A percentile compares a stretch with the other conserved stretches of the same genome.
phyloP scores from a whole-genome alignment of 2,329 filamentous ascomycete genomes.

The Oidium heveae region DNA sequence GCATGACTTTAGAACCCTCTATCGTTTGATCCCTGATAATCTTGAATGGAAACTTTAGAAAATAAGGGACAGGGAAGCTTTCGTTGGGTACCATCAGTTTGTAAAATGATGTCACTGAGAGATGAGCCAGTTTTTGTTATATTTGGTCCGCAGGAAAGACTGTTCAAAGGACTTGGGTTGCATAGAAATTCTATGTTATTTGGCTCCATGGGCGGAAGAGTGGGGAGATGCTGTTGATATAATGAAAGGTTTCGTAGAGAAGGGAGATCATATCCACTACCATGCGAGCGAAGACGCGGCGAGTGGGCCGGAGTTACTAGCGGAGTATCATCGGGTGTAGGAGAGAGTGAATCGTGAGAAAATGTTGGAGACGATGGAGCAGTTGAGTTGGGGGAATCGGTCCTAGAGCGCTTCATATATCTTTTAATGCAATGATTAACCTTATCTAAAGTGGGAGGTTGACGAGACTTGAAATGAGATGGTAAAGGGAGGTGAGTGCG shows the following conservation, averaged over 20 bases:
- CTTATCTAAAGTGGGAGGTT: constrained; percentile 59
- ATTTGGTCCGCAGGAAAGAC: constrained; percentile 1
- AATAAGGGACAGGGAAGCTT: constrained; percentile 80
- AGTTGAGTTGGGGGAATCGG: constrained; percentile 84
- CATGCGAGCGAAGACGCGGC: constrained; percentile 56
- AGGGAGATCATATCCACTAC: constrained; percentile 55
- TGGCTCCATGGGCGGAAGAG: constrained; percentile 42
- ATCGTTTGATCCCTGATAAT: constrained; percentile 43
- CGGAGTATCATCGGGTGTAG: constrained; percentile 95
- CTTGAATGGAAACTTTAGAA: constrained; percentile 72
- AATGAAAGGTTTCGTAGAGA: constrained; percentile 48
- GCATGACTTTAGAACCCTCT: no score
- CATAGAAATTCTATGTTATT: constrained; percentile 14
- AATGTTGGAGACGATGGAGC: constrained; percentile 91
- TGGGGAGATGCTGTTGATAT: constrained; percentile 19
- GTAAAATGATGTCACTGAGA: constrained; percentile 79
- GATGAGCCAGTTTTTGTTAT: constrained; percentile 39
- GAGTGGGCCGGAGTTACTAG: constrained; percentile 89
- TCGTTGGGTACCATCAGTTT: constrained; percentile 62
- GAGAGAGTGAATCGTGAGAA: constrained; percentile 83
- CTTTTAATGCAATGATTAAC: constrained; percentile 55
- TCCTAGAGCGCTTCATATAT: constrained; percentile 66
- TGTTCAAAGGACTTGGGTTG: constrained; percentile 15
- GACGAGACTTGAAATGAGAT: constrained; percentile 81
- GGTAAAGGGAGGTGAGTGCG: constrained; percentile 25